These are phyloP conservation scores for Solanum medicagineum DNA, from an alignment of 257 asterid genomes.

Conservation along the genomic window DNA sequence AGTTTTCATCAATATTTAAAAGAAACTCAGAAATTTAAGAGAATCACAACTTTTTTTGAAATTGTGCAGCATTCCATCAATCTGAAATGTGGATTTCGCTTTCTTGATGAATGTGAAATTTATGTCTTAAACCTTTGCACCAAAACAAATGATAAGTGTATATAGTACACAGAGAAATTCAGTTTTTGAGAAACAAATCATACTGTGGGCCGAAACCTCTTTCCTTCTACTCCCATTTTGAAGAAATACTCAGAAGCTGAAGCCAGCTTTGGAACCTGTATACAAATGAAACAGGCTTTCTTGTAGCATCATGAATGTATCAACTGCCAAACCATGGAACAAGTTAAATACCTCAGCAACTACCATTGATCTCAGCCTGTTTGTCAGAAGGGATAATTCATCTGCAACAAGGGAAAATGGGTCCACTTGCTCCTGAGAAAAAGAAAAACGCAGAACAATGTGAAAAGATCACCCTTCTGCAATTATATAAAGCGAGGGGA, in stretches of 20 bases:
- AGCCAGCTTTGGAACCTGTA: constrained; percentile 94
- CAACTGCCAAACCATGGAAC: not conserved
- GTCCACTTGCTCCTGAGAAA: constrained; percentile 66
- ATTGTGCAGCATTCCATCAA: not conserved
- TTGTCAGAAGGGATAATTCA: constrained; percentile 66
- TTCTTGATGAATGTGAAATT: not conserved
- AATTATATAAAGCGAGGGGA: not conserved
- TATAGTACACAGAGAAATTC: not conserved
- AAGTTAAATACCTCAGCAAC: constrained; percentile 70
- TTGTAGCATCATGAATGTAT: constrained; percentile 1
- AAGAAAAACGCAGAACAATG: not conserved
- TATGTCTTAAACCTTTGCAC: not conserved
- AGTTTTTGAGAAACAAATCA: constrained; percentile 6
- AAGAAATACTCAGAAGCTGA: constrained; percentile 96
- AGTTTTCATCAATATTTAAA: not conserved
- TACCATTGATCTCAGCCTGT: constrained; percentile 91
- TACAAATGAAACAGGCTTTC: not conserved
- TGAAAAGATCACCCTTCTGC: not conserved
- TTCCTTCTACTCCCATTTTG: constrained; percentile 89
- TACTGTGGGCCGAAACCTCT: constrained; percentile 96
- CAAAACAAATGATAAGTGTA: not conserved
- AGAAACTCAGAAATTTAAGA: not conserved
- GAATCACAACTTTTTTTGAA: not conserved
- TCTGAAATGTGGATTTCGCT: not conserved
- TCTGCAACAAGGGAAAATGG: constrained; percentile 98